Conservation (phyloP, 805 yeast species). For the Ogataea allantospora region DNA sequence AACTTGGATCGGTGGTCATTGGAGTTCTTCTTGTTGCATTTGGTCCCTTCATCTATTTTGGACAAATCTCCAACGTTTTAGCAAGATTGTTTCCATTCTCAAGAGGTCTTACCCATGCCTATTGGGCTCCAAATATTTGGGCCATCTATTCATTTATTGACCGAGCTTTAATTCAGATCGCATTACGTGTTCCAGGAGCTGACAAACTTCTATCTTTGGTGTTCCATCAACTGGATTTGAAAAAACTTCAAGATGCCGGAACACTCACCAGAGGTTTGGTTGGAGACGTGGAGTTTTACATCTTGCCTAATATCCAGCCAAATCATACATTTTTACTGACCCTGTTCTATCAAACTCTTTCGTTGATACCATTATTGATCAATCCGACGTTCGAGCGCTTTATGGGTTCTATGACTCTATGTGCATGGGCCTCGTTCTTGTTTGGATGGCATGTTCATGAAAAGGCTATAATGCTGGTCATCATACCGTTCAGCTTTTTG, state of each 20-base stretch:
- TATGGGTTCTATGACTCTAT: conserved; percentile 78
- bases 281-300: conserved; percentile 81
- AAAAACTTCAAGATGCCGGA: conserved; percentile 23
- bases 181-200: conserved; percentile 43
- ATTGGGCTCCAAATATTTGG: conserved; percentile 99
- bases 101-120: conserved; percentile 94
- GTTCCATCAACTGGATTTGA: conserved; percentile 6
- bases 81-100: conserved; percentile 86
- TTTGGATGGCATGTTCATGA: conserved; percentile 99
- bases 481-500: conserved; percentile 82
- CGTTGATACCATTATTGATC: conserved; percentile 66
- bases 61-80: conserved; percentile 62
- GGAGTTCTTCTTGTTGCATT: conserved; percentile 66
- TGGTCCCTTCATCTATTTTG: conserved; percentile 68
- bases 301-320: conserved; percentile 81
- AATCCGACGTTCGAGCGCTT: conserved; percentile 78
- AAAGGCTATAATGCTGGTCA: conserved; percentile 87
- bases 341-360: conserved; percentile 77
- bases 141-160: conserved; percentile 86
- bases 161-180: conserved; percentile 55
- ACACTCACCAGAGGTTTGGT: conserved; percentile 77
- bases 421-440: conserved; percentile 86
- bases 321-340: conserved; percentile 74
- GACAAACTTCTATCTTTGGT: conserved; percentile 36
- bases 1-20: conserved; percentile 63